Evolutionary conservation across 208 protist genomes (phyloP).

Genomic region (Balamuthia mandrillaris): DNA sequence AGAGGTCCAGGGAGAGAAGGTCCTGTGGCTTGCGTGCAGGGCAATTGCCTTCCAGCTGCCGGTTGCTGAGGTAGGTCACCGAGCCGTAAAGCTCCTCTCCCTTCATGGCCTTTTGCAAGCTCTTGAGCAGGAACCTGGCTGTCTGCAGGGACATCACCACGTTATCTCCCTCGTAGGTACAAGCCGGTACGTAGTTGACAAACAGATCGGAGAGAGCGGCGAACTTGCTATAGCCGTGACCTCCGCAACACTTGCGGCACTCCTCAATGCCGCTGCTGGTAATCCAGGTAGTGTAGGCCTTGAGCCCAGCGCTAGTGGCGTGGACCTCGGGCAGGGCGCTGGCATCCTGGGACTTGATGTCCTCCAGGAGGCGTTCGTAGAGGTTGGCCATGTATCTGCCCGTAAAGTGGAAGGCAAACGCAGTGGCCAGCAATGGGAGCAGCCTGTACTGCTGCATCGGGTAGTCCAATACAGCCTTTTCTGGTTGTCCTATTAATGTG

Average conservation of each 20-base stretch:
- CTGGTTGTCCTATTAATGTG: too few species aligned
- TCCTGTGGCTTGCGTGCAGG: neutral
- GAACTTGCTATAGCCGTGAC: neutral
- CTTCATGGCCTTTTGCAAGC: neutral
- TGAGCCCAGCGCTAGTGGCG: slow-evolving; percentile 28
- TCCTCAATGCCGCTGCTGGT: neutral
- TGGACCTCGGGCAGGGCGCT: slow-evolving; percentile 43
- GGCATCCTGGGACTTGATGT: too few species aligned
- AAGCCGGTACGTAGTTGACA: neutral
- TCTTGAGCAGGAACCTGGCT: slow-evolving; percentile 22
- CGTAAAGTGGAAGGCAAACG: slow-evolving; percentile 40
- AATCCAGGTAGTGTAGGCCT: neutral
- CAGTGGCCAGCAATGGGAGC: slow-evolving; percentile 31
- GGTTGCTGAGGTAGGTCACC: neutral
- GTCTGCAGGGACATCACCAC: slow-evolving; percentile 25
- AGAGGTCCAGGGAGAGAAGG: neutral
- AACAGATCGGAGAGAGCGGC: neutral
- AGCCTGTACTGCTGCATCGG: slow-evolving; percentile 43
- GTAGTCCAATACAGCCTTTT: too few species aligned
- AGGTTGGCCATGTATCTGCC: slow-evolving; percentile 40
- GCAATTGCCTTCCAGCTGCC: neutral
- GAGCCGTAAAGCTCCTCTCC: neutral
- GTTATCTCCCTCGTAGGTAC: slow-evolving; percentile 17
- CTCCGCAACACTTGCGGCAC: neutral
- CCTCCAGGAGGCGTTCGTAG: neutral